Percentiles rank a stretch among this genome's conserved stretches.
These are phyloP conservation scores for Emmonsia crescens DNA, from an alignment of 2,329 filamentous ascomycete species.

Conservation along the genomic window DNA sequence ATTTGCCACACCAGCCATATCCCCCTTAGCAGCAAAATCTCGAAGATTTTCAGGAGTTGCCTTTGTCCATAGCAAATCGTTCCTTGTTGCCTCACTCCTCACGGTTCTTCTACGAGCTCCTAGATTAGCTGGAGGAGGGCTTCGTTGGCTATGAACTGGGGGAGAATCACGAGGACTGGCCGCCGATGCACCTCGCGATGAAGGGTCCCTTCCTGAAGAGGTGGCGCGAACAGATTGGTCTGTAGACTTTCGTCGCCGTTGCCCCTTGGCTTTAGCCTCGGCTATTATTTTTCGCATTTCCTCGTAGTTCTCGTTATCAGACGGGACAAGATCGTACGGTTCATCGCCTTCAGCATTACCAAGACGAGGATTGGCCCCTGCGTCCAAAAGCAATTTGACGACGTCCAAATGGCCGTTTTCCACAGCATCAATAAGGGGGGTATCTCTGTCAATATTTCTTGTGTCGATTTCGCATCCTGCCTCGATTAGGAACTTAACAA, in stretches of 20 bases:
- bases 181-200: slow-evolving; percentile 34
- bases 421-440: slow-evolving; percentile 87
- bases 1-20: slow-evolving; percentile 39
- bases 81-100: slow-evolving; percentile 39
- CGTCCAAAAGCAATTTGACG: slow-evolving; percentile 69
- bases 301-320: slow-evolving; percentile 64
- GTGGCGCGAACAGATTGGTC: slow-evolving; percentile 27
- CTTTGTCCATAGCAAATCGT: slow-evolving; percentile 41
- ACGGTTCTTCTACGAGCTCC: slow-evolving; percentile 35
- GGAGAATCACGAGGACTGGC: slow-evolving; percentile 37
- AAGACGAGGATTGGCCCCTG: slow-evolving; percentile 83
- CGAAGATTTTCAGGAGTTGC: slow-evolving; percentile 40
- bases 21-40: slow-evolving; percentile 40
- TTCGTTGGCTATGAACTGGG: slow-evolving; percentile 27
- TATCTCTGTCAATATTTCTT: slow-evolving; percentile 72
- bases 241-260: slow-evolving; percentile 34
- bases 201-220: slow-evolving; percentile 22
- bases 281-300: slow-evolving; percentile 63
- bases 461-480: slow-evolving; percentile 77
- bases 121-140: slow-evolving; percentile 21
- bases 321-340: slow-evolving; percentile 70
- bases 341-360: slow-evolving; percentile 89
- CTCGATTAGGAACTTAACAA: slow-evolving; percentile 76
- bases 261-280: slow-evolving; percentile 50
- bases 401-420: slow-evolving; percentile 90